Evolutionary conservation across 345 rosid species (phyloP).

Genomic region (Syzygium grande): DNA sequence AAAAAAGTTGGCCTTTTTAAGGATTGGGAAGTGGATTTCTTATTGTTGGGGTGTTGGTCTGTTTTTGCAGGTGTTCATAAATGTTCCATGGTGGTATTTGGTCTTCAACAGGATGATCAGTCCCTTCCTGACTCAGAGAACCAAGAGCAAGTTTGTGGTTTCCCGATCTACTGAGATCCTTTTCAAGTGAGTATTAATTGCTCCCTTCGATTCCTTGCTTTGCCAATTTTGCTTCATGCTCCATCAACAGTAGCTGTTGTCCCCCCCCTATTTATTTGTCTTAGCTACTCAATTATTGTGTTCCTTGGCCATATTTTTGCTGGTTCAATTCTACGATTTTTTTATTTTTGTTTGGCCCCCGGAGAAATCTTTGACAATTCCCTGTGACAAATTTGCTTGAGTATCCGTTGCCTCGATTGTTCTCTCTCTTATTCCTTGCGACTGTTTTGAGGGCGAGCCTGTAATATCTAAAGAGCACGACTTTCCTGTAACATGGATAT

Average conservation of each 20-base stretch:
- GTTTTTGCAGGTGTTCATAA: slow-evolving; percentile 34
- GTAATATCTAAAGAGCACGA: background rate
- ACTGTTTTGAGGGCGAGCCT: background rate
- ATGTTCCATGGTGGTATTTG: slow-evolving; percentile 55
- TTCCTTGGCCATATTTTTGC: background rate
- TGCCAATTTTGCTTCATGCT: background rate
- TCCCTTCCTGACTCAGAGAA: slow-evolving; percentile 46
- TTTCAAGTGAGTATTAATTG: slow-evolving; percentile 31
- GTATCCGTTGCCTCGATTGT: background rate
- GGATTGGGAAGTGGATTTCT: background rate
- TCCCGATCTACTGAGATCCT: slow-evolving; percentile 40
- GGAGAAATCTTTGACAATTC: background rate
- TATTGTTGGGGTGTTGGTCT: background rate
- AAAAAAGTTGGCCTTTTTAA: background rate
- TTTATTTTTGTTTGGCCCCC: background rate
- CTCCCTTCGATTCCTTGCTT: background rate
- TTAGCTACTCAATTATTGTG: background rate
- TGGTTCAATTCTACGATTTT: background rate
- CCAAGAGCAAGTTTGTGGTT: slow-evolving; percentile 47
- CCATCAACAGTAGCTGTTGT: background rate
- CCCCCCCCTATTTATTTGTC: background rate
- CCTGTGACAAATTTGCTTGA: background rate
- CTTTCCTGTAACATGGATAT: background rate
- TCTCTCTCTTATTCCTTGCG: background rate
- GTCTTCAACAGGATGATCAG: slow-evolving; percentile 36